These are phyloP conservation scores for Erucastrum elatum DNA, from an alignment of 345 rosid species.

Conservation along the genomic window DNA sequence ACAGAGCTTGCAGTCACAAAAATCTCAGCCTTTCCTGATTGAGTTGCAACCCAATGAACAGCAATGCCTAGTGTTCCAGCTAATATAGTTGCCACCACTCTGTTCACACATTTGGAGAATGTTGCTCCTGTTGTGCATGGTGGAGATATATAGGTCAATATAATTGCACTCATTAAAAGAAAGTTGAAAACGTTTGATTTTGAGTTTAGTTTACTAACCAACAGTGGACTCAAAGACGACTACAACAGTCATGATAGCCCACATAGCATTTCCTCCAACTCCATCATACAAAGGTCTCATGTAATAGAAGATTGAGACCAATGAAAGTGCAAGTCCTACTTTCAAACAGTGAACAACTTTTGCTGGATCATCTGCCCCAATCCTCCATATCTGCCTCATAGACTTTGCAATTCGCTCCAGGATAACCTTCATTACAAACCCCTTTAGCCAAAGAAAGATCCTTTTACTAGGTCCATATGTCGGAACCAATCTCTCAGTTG, in stretches of 20 bases:
- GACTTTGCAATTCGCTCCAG: slow-evolving; percentile 36
- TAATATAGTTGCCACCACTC: slow-evolving; percentile 58
- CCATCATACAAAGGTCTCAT: slow-evolving; percentile 69
- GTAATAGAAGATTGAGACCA: slow-evolving; percentile 72
- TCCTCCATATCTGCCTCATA: slow-evolving; percentile 51
- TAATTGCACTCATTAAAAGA: not conserved
- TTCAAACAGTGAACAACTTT: slow-evolving; percentile 64
- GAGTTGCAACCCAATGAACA: slow-evolving; percentile 61
- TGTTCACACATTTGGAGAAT: slow-evolving; percentile 58
- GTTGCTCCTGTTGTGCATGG: slow-evolving; percentile 64
- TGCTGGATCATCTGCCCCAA: slow-evolving; percentile 66
- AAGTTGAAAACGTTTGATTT: not conserved
- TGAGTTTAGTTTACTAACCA: slow-evolving; percentile 46
- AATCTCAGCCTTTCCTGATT: slow-evolving; percentile 54
- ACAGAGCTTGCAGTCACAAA: slow-evolving; percentile 56
- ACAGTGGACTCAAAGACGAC: slow-evolving; percentile 69
- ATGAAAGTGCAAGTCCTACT: slow-evolving; percentile 68
- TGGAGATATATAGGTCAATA: not conserved
- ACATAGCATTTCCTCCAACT: slow-evolving; percentile 67
- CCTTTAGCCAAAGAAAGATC: slow-evolving; percentile 38
- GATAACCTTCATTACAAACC: slow-evolving; percentile 30
- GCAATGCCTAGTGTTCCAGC: slow-evolving; percentile 73
- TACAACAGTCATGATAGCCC: slow-evolving; percentile 83
- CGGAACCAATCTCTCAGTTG: slow-evolving; percentile 38
- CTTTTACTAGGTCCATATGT: slow-evolving; percentile 32